These are phyloP conservation scores for Fraxinus floribunda DNA, from an alignment of 305 asterid genomes.

Conservation along the genomic window DNA sequence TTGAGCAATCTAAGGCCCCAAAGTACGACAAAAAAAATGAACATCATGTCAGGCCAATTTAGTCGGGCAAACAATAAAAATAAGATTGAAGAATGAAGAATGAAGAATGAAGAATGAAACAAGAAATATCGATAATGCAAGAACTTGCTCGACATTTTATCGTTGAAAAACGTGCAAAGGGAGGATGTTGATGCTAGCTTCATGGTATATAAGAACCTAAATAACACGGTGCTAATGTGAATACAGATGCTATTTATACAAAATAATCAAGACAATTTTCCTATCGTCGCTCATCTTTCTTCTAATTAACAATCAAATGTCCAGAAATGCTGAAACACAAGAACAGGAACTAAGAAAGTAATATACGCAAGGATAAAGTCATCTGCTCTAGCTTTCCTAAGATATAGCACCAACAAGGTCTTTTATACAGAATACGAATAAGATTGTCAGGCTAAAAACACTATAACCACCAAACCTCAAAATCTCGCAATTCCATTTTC, in stretches of 20 bases:
- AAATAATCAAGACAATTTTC: not conserved
- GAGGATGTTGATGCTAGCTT: constrained; percentile 1
- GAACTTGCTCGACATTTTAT: not conserved
- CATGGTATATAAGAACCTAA: not conserved
- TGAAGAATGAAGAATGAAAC: not conserved
- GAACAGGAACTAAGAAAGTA: not conserved
- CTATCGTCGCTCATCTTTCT: not conserved
- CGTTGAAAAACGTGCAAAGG: not conserved
- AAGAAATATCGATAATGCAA: not conserved
- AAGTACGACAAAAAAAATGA: constrained; percentile 12
- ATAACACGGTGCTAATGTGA: not conserved
- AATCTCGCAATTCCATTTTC: not conserved
- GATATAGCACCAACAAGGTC: not conserved
- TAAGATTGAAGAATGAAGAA: not conserved
- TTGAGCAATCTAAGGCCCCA: constrained; percentile 69
- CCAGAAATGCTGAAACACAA: not conserved
- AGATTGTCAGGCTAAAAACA: not conserved
- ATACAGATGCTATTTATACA: not conserved
- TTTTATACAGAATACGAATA: not conserved
- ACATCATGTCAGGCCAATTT: not conserved
- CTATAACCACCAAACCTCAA: not conserved
- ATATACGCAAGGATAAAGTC: not conserved
- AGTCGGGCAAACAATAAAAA: not conserved
- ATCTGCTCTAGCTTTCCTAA: not conserved
- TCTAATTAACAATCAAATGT: not conserved